These are phyloP conservation scores for Catenaria anguillulae DNA, from an alignment of 371 early-diverging fungal species.

Conservation along the genomic window DNA sequence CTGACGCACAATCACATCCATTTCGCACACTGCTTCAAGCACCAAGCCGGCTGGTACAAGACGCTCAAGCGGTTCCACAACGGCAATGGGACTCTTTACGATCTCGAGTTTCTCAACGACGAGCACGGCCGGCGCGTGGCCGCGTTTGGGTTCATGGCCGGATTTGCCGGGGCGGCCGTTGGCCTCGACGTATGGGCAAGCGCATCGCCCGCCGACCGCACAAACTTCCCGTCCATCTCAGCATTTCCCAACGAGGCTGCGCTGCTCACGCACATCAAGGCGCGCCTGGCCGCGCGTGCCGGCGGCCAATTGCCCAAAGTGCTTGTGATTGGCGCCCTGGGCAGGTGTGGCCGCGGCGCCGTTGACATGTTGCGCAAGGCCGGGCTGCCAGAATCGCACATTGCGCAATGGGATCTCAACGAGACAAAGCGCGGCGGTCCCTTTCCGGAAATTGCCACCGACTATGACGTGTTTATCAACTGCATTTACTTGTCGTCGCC, in stretches of 20 bases:
- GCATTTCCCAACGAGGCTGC: constrained; percentile 73
- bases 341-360: constrained; percentile 90
- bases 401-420: constrained; percentile 86
- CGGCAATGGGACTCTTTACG: constrained; percentile 78
- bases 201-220: constrained; percentile 5
- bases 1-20: constrained; percentile 91
- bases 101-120: constrained; percentile 85
- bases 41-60: constrained; percentile 86
- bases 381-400: constrained; percentile 75
- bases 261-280: constrained; percentile 54
- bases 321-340: constrained; percentile 94
- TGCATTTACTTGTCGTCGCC: constrained; percentile 84
- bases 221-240: constrained; percentile 46
- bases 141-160: constrained; percentile 94
- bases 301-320: constrained; percentile 52
- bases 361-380: constrained; percentile 62
- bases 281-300: constrained; percentile 38
- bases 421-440: constrained; percentile 90
- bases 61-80: constrained; percentile 64
- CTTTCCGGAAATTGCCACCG: constrained; percentile 66
- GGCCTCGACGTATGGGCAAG: constrained; percentile 86
- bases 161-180: constrained; percentile 86
- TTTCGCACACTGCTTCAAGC: constrained; percentile 96
- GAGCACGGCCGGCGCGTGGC: constrained; percentile 78
- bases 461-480: constrained; percentile 88